Evolutionary conservation across 106 monocot species (phyloP).

Genomic region (Apostasia ramifera): DNA sequence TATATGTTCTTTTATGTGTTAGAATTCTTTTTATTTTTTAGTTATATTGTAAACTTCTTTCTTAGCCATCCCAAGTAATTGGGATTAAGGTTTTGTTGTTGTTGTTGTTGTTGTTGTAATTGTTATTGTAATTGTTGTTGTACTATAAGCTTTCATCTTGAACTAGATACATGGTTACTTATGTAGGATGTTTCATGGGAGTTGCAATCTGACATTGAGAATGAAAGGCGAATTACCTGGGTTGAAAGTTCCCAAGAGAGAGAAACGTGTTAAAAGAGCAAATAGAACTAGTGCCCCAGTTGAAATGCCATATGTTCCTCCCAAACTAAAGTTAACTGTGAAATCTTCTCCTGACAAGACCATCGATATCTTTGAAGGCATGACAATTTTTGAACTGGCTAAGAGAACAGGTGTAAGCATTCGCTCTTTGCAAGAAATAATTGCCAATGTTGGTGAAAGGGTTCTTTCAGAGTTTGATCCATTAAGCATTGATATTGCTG

Average conservation of each 20-base stretch:
- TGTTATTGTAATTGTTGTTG: too few species aligned
- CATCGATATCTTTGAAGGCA: conserved; percentile 95
- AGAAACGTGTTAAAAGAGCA: conserved; percentile 49
- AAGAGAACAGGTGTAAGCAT: conserved; percentile 62
- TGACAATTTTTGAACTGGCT: conserved; percentile 85
- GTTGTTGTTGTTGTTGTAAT: too few species aligned
- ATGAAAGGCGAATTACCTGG: conserved; percentile 44
- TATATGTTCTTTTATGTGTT: too few species aligned
- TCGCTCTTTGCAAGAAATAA: conserved; percentile 50
- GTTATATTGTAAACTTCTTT: too few species aligned
- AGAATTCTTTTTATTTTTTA: too few species aligned
- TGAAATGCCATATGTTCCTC: conserved; percentile 72
- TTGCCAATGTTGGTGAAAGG: conserved; percentile 74
- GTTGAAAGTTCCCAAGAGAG: conserved; percentile 49
- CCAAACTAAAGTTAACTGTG: conserved; percentile 34
- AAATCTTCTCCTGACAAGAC: conserved; percentile 61
- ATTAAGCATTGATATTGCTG: conserved; percentile 73
- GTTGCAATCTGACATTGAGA: conserved; percentile 24
- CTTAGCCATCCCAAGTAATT: too few species aligned
- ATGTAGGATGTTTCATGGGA: conserved; percentile 71
- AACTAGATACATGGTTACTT: neutral
- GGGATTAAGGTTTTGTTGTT: too few species aligned
- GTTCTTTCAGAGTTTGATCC: conserved; percentile 85
- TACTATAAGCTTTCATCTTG: neutral
- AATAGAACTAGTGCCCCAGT: conserved; percentile 58